phyloP scores from a whole-genome alignment of 148 eudicot species.

The Drosera capensis region DNA sequence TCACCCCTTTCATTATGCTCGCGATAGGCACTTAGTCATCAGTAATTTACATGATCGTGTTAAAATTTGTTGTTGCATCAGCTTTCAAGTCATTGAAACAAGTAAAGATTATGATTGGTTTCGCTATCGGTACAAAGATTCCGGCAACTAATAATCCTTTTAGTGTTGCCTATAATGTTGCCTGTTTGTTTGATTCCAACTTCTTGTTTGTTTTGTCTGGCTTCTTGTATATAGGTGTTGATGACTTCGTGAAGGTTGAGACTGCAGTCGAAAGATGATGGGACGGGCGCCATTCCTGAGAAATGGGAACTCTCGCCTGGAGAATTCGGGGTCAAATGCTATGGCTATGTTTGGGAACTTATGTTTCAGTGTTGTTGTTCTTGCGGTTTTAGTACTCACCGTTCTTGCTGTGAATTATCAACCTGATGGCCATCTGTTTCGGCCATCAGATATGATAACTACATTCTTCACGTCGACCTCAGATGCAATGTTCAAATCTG shows the following conservation, averaged over 20 bases:
- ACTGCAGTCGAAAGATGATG: constrained; percentile 25
- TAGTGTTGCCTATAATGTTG: too few relatives aligned
- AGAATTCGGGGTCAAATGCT: constrained; percentile 66
- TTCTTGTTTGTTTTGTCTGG: too few relatives aligned
- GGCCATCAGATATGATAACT: constrained; percentile 63
- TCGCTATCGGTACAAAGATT: too few relatives aligned
- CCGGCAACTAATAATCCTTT: too few relatives aligned
- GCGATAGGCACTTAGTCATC: too few relatives aligned
- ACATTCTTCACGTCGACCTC: constrained; percentile 56
- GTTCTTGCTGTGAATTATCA: constrained; percentile 68
- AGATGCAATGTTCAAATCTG: constrained; percentile 59
- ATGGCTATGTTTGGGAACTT: constrained; percentile 62
- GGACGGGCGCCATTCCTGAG: constrained; percentile 38
- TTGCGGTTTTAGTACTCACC: constrained; percentile 72
- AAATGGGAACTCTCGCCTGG: constrained; percentile 45
- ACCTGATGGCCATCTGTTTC: constrained; percentile 77
- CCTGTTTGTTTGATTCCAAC: too few relatives aligned
- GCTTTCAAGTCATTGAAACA: too few relatives aligned
- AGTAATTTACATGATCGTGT: too few relatives aligned
- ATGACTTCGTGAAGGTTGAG: not conserved
- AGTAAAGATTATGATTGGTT: too few relatives aligned
- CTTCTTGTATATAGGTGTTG: not conserved
- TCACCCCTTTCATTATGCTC: too few relatives aligned
- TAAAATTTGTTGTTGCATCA: too few relatives aligned
- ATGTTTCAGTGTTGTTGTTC: constrained; percentile 55